Percentiles rank a stretch among this genome's conserved stretches.
Evolutionary conservation across 2,329 filamentous ascomycete genomes (phyloP).

Genomic region (Sphaerulina vaccinii): DNA sequence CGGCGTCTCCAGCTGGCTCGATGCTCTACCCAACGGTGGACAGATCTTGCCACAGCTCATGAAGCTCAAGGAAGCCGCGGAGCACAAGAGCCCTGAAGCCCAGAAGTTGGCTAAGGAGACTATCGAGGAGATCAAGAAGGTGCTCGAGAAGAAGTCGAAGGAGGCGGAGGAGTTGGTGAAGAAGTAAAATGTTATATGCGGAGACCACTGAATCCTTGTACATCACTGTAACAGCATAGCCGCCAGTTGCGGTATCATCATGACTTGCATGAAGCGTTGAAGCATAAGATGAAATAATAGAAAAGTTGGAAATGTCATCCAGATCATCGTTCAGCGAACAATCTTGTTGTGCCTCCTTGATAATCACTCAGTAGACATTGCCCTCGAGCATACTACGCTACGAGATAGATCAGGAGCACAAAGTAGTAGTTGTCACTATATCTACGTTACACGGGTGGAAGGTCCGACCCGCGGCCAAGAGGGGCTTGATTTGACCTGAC

Average conservation of each 20-base stretch:
- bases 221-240: neutral
- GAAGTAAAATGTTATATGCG: slow-evolving; percentile 16
- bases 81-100: slow-evolving; percentile 68
- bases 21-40: slow-evolving; percentile 62
- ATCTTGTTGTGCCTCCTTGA: no score
- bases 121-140: slow-evolving; percentile 63
- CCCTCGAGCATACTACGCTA: no score
- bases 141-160: slow-evolving; percentile 60
- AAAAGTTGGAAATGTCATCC: neutral
- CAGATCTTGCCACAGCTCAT: slow-evolving; percentile 66
- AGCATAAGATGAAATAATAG: neutral
- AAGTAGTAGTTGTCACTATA: no score
- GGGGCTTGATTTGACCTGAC: no score
- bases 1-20: slow-evolving; percentile 59
- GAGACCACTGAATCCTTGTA: neutral
- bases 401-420: no score
- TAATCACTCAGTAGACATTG: no score
- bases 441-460: no score
- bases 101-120: slow-evolving; percentile 69
- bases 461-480: no score
- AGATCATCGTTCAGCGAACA: slow-evolving; percentile 19
- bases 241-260: slow-evolving; percentile 2
- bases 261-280: neutral
- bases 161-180: slow-evolving; percentile 60
- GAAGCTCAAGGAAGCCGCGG: slow-evolving; percentile 62